These are phyloP conservation scores for Pseudognaphalium luteoalbum DNA, from an alignment of 129 eudicot species.

Conservation along the genomic window DNA sequence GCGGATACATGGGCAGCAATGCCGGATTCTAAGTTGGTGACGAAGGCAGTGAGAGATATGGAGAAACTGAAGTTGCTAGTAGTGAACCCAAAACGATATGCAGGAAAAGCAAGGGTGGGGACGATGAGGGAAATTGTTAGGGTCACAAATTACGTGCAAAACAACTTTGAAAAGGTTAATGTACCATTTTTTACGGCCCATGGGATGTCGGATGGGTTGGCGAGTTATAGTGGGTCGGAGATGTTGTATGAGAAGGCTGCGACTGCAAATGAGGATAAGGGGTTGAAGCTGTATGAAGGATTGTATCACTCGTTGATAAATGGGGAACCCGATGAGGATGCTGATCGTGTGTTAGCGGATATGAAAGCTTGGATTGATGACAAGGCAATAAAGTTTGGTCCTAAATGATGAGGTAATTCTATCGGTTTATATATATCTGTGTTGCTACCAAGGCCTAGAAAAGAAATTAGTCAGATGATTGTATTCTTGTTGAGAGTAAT, in stretches of 20 bases:
- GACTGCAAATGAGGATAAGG: constrained; percentile 48
- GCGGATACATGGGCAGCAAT: constrained; percentile 89
- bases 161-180: constrained; percentile 64
- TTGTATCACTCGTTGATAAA: constrained; percentile 71
- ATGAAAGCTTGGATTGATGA: constrained; percentile 88
- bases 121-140: constrained; percentile 78
- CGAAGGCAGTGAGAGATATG: constrained; percentile 51
- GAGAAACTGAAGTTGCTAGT: constrained; percentile 60
- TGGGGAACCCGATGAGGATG: constrained; percentile 77
- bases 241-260: constrained; percentile 70
- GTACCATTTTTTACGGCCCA: constrained; percentile 65
- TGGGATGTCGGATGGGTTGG: constrained; percentile 64
- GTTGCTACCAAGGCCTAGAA: too few species aligned
- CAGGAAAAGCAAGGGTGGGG: constrained; percentile 76
- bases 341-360: constrained; percentile 60
- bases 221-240: constrained; percentile 53
- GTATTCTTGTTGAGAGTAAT: too few species aligned
- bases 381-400: constrained; percentile 54
- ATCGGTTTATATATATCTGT: too few species aligned
- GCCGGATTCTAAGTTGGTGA: constrained; percentile 66
- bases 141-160: constrained; percentile 54
- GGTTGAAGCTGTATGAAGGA: constrained; percentile 69
- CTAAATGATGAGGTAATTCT: constrained; percentile 9
- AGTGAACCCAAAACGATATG: constrained; percentile 65
- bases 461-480: too few species aligned